Evolutionary conservation across 192 early-diverging fungal genomes (phyloP), one percentile per base, ranked within the genome.

Genomic region (Coemansia sp.): DNA sequence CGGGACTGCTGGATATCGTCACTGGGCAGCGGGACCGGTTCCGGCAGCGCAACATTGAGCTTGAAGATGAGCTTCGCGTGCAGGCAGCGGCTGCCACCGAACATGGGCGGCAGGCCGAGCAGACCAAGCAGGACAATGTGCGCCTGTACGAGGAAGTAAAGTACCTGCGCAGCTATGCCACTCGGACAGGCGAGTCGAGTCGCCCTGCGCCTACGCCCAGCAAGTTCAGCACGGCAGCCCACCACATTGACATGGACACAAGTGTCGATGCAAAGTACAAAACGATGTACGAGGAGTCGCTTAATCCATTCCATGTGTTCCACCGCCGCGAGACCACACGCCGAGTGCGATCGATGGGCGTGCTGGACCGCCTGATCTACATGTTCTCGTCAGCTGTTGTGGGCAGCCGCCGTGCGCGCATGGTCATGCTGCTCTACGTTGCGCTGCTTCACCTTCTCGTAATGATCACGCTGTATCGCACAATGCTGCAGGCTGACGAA

Each of bases 231-330:
- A 45, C 57, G 21, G 15, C 47, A 43, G 29, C 24, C 27, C 15
- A 47, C 38, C 50, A 41, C 25, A 56, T 72, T 35, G 66, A 71
- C 51, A 65, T 70, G 63, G 63, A 63, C 62, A 63, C 55, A 29
- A 79, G 29, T 58, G 88, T 84, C 8, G 70, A 79, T 10, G 84
- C 84, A 58, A 88, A 89, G 52, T 94, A 95, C 82, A 72, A 84
- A 17, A 76, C 82, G 23, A 74, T 93, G 57, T 98, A 98, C 61
- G 95, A 98, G 72, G 90, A 89, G 37, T 87, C 81, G 43, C 84
- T 94, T 73, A 93, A 98, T 69, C 95, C 94, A 9, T 98, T 97
- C 70, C 84, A 85, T 17, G 87, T 86, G 12, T 97, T 97, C 79
- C 86, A 88, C 60, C 75, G 87, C 12, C 75, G 87, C 64, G 93